Evolutionary conservation across 306 rosid genomes (phyloP).

Genomic region (Trifolium dubium): DNA sequence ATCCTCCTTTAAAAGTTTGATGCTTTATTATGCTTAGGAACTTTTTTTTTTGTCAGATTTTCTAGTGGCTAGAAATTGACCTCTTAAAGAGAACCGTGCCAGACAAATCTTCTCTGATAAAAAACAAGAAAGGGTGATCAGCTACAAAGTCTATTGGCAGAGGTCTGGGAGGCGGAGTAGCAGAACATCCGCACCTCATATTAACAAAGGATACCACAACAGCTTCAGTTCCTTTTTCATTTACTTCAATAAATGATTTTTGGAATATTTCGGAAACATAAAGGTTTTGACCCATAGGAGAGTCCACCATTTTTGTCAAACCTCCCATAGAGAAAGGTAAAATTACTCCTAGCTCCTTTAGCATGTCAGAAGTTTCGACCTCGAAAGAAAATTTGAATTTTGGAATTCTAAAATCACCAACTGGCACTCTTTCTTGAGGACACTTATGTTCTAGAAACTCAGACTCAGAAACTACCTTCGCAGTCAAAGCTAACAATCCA

Average conservation of each 20-base stretch:
- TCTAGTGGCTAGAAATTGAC: too few relatives aligned
- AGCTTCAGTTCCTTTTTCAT: slow-evolving; percentile 91
- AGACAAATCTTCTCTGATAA: slow-evolving; percentile 68
- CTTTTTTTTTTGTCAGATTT: too few relatives aligned
- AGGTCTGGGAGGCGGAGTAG: too few relatives aligned
- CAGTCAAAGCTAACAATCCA: slow-evolving; percentile 68
- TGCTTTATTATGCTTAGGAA: too few relatives aligned
- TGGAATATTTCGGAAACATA: slow-evolving; percentile 64
- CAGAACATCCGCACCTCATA: accelerated
- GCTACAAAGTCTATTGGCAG: slow-evolving; percentile 65
- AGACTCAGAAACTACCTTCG: slow-evolving; percentile 59
- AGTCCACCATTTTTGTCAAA: slow-evolving; percentile 78
- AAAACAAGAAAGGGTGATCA: slow-evolving; percentile 76
- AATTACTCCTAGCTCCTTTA: slow-evolving; percentile 69
- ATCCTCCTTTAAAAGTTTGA: too few relatives aligned
- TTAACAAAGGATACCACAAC: slow-evolving; percentile 60
- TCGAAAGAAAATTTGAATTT: slow-evolving; percentile 76
- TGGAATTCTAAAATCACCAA: slow-evolving; percentile 76
- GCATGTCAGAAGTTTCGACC: slow-evolving; percentile 53
- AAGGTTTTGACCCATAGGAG: slow-evolving; percentile 46
- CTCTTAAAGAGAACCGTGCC: slow-evolving; percentile 76
- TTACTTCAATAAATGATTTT: slow-evolving; percentile 77
- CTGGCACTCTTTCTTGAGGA: slow-evolving; percentile 49
- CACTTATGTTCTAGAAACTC: slow-evolving; percentile 59
- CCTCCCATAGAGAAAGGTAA: slow-evolving; percentile 64